These are phyloP conservation scores for Ustilago nuda DNA, from an alignment of 1,284 basidiomycete genomes.

Conservation along the genomic window DNA sequence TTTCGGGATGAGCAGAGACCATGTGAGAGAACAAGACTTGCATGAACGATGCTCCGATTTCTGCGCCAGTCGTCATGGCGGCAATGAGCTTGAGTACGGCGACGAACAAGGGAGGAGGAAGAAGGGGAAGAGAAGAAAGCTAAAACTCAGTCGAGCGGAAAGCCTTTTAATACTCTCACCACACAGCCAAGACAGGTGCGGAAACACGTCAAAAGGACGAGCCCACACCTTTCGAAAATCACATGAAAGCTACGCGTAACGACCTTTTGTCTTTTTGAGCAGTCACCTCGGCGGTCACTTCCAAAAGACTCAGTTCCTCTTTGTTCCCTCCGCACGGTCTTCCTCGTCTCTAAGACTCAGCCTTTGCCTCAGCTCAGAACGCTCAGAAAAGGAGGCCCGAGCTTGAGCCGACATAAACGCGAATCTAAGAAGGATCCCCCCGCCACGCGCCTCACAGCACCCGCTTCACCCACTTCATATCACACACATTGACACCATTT, in stretches of 20 bases:
- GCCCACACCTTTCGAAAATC: not conserved
- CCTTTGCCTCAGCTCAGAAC: not conserved
- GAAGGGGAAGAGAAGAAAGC: not conserved
- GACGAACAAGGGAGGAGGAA: not conserved
- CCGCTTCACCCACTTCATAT: not conserved
- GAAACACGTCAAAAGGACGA: not conserved
- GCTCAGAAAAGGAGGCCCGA: not conserved
- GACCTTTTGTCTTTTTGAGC: not conserved
- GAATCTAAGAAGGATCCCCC: too few relatives aligned
- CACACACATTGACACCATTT: not conserved
- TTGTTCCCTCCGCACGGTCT: slow-evolving; percentile 15
- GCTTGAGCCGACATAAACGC: not conserved
- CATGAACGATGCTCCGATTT: not conserved
- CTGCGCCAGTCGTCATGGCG: not conserved
- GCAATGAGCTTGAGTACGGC: not conserved
- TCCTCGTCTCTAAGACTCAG: not conserved
- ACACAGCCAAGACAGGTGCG: not conserved
- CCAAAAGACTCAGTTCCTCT: slow-evolving; percentile 1
- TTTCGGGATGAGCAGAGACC: not conserved
- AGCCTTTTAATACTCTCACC: not conserved
- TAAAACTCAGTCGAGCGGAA: not conserved
- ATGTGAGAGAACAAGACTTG: not conserved
- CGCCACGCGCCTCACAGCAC: too few relatives aligned
- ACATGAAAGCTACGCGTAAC: slow-evolving; percentile 5
- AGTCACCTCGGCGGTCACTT: not conserved